Conservation (phyloP, 306 rosid species). For the Senna siamea region DNA sequence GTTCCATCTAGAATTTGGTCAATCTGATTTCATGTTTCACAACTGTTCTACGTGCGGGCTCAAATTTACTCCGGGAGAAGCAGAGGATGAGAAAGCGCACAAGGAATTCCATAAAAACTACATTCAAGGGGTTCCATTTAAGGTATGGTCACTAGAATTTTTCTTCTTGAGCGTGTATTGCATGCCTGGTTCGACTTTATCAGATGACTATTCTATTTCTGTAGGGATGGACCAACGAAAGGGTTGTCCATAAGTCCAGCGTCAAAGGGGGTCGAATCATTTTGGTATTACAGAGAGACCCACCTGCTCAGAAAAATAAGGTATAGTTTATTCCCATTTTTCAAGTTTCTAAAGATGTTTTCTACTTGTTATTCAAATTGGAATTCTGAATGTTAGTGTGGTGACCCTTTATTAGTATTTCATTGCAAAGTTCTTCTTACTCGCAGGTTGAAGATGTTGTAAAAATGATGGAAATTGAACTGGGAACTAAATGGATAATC, state of each 20-base stretch:
- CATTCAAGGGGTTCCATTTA: constrained; percentile 68
- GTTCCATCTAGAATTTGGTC: constrained; percentile 78
- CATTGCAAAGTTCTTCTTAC: not conserved
- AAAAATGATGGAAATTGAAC: constrained; percentile 76
- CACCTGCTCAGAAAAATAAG: constrained; percentile 65
- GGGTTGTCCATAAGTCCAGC: constrained; percentile 29
- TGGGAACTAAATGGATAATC: constrained; percentile 62
- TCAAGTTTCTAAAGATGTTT: not conserved
- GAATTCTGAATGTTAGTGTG: not conserved
- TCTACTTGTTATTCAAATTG: constrained; percentile 8
- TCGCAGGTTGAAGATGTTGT: constrained; percentile 70
- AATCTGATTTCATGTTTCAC: constrained; percentile 70
- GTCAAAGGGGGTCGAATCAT: constrained; percentile 52
- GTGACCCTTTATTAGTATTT: not conserved
- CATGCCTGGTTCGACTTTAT: not conserved
- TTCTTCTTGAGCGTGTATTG: not conserved
- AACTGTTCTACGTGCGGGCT: constrained; percentile 65
- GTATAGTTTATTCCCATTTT: constrained; percentile 33
- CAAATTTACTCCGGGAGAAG: constrained; percentile 69
- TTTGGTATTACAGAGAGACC: constrained; percentile 61
- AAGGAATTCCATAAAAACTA: constrained; percentile 65
- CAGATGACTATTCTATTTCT: not conserved
- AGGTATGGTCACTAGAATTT: constrained; percentile 36
- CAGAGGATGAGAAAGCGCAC: constrained; percentile 71
- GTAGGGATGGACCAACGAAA: constrained; percentile 22